These are phyloP conservation scores for Fusarium sp. DNA, from an alignment of 2,329 filamentous ascomycete genomes.

Conservation along the genomic window DNA sequence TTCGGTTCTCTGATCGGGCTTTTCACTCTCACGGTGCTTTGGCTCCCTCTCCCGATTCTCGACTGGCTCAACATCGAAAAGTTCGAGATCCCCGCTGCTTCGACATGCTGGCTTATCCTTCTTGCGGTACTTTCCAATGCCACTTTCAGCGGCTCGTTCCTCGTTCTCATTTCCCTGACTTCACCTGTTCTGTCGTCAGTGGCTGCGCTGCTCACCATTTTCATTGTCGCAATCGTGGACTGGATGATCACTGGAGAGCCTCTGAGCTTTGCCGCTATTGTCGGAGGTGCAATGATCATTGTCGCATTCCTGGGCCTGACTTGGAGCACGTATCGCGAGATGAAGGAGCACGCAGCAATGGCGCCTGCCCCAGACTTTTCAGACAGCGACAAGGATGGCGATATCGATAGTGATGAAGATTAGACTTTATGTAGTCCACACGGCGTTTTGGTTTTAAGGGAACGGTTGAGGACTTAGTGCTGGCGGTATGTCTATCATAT, in stretches of 20 bases:
- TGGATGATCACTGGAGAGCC: slow-evolving; percentile 85
- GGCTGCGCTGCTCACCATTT: slow-evolving; percentile 93
- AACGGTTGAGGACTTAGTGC: slow-evolving; percentile 1
- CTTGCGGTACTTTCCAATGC: slow-evolving; percentile 89
- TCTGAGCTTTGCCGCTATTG: slow-evolving; percentile 78
- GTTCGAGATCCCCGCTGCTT: slow-evolving; percentile 84
- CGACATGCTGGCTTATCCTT: slow-evolving; percentile 82
- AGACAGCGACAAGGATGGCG: slow-evolving; percentile 62
- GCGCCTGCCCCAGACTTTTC: slow-evolving; percentile 61
- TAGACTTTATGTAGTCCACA: slow-evolving; percentile 12
- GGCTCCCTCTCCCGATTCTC: slow-evolving; percentile 89
- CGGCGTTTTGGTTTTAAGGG: slow-evolving; percentile 3
- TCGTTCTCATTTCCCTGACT: slow-evolving; percentile 92
- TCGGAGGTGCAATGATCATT: slow-evolving; percentile 89
- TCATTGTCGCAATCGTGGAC: slow-evolving; percentile 93
- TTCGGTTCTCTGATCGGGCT: slow-evolving; percentile 88
- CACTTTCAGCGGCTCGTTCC: slow-evolving; percentile 90
- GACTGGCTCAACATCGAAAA: slow-evolving; percentile 82
- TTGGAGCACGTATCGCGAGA: slow-evolving; percentile 93
- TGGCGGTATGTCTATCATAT: slow-evolving; percentile 2
- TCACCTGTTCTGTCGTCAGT: slow-evolving; percentile 93
- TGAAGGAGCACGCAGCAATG: slow-evolving; percentile 83
- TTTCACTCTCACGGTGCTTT: slow-evolving; percentile 89
- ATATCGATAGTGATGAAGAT: slow-evolving; percentile 52
- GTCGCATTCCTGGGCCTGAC: slow-evolving; percentile 87